Evolutionary conservation across 768 basidiomycete genomes (phyloP).

Genomic region (Paxillus ammoniavirescens): DNA sequence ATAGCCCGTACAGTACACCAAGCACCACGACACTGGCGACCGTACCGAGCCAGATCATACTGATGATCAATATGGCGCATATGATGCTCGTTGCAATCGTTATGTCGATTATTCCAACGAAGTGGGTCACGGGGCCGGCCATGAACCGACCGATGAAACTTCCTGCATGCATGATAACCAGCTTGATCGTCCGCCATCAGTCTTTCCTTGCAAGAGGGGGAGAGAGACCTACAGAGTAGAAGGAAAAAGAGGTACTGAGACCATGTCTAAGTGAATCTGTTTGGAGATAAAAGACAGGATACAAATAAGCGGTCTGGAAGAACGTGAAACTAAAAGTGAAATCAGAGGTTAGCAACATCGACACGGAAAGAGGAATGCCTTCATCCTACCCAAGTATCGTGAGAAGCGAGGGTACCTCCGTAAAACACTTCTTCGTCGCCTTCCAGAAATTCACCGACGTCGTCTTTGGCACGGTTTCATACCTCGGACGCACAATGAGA

Average conservation of each 20-base stretch:
- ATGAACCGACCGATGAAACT: constrained; percentile 48
- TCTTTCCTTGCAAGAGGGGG: background rate
- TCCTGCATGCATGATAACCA: constrained; percentile 52
- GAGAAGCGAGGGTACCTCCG: constrained; percentile 23
- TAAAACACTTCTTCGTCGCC: constrained; percentile 21
- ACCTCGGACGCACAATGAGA: constrained; percentile 36
- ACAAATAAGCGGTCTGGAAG: constrained; percentile 41
- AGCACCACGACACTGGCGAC: constrained; percentile 40
- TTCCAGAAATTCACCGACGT: constrained; percentile 13
- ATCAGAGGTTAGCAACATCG: background rate
- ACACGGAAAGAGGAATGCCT: background rate
- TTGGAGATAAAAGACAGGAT: constrained; percentile 60
- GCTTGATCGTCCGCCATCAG: constrained; percentile 25
- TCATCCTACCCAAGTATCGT: constrained; percentile 22
- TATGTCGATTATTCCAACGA: constrained; percentile 44
- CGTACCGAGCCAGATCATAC: constrained; percentile 40
- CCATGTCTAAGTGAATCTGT: constrained; percentile 51
- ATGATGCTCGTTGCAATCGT: constrained; percentile 34
- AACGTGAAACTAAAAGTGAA: constrained; percentile 15
- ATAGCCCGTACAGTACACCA: constrained; percentile 46
- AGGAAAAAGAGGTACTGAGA: constrained; percentile 44
- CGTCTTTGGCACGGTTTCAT: background rate
- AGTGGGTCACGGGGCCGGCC: constrained; percentile 38
- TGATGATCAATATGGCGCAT: constrained; percentile 41
- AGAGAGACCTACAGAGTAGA: constrained; percentile 45